These are phyloP conservation scores for Streptanthus diversifolius DNA, from an alignment of 345 rosid genomes.

Conservation along the genomic window DNA sequence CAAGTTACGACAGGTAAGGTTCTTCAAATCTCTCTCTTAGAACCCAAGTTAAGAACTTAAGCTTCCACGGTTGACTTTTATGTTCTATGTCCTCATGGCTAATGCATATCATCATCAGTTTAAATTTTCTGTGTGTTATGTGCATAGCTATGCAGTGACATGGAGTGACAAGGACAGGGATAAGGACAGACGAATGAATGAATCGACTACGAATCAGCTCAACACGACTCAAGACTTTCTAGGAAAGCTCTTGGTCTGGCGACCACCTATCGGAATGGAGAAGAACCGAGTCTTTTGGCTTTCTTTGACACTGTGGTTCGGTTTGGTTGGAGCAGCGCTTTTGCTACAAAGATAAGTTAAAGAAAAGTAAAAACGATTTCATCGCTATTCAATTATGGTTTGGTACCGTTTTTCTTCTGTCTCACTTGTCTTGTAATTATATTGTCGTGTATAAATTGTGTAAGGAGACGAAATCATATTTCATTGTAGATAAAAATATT, in stretches of 20 bases:
- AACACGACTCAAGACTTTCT: conserved; percentile 61
- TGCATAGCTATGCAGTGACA: conserved; percentile 75
- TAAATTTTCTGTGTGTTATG: conserved; percentile 2
- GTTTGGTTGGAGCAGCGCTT: conserved; percentile 85
- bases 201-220: conserved; percentile 62
- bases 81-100: background rate
- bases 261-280: conserved; percentile 62
- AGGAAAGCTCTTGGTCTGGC: conserved; percentile 77
- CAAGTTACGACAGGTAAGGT: conserved; percentile 68
- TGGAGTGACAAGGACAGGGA: conserved; percentile 82
- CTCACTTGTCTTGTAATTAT: conserved; percentile 19
- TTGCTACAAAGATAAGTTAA: conserved; percentile 55
- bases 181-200: conserved; percentile 43
- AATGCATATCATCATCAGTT: background rate
- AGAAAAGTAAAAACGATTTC: background rate
- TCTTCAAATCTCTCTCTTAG: too few species aligned
- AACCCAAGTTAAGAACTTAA: background rate
- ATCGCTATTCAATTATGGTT: background rate
- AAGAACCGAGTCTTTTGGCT: conserved; percentile 73
- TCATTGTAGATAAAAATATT: conserved; percentile 23
- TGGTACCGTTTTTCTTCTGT: conserved; percentile 3
- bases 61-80: background rate
- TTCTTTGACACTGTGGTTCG: conserved; percentile 72
- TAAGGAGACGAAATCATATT: conserved; percentile 2
- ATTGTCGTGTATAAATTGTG: conserved; percentile 19